These are phyloP conservation scores for Hymenoscyphus fraxineus DNA, from an alignment of 2,329 filamentous ascomycete species.

Conservation along the genomic window DNA sequence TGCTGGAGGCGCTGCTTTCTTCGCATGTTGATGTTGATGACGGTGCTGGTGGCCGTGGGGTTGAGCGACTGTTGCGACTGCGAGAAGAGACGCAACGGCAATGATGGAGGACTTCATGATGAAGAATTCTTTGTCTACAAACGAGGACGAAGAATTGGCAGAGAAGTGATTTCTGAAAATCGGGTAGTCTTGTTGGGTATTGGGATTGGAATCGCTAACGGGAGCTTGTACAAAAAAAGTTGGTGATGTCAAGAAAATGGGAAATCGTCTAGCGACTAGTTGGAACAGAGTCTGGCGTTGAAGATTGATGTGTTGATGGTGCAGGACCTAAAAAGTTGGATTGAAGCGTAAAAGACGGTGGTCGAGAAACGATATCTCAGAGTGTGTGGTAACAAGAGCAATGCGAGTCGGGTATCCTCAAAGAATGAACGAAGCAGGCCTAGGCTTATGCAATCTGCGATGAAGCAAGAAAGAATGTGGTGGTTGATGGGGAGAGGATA, in stretches of 20 bases:
- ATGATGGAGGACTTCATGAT: conserved; percentile 37
- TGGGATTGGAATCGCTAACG: neutral
- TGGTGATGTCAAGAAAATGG: neutral
- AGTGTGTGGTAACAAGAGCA: neutral
- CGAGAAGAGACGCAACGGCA: conserved; percentile 30
- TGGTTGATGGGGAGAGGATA: neutral
- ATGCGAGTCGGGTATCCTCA: neutral
- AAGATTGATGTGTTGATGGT: neutral
- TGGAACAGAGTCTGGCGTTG: neutral
- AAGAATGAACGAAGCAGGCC: conserved; percentile 2
- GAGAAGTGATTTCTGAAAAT: neutral
- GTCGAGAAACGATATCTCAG: conserved; percentile 9
- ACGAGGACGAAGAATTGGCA: neutral
- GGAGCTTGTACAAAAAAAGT: neutral
- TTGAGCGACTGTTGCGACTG: conserved; percentile 32
- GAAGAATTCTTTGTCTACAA: conserved; percentile 4
- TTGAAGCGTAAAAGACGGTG: conserved; percentile 2
- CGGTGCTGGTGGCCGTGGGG: conserved; percentile 38
- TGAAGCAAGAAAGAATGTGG: conserved; percentile 2
- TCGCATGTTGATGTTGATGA: conserved; percentile 25
- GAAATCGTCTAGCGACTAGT: conserved; percentile 2
- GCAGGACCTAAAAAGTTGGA: neutral
- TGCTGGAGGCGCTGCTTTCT: neutral
- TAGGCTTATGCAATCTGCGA: neutral
- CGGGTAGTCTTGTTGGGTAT: conserved; percentile 1